Percentiles rank a stretch among this genome's conserved stretches.
Conservation (phyloP, 2,329 filamentous ascomycete species). For the Clonostachys solani region DNA sequence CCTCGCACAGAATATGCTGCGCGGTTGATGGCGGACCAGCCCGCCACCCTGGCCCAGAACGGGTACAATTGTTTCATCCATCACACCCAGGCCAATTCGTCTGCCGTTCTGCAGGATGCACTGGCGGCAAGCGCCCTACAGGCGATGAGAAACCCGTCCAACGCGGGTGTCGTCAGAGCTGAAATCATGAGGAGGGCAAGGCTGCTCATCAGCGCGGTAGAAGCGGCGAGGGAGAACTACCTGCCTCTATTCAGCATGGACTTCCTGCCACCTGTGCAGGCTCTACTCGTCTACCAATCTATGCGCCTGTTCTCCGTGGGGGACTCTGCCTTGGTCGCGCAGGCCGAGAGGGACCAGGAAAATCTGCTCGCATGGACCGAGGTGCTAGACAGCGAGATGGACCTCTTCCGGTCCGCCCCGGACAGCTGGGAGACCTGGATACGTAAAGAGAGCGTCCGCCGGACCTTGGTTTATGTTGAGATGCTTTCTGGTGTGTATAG, state of each 20-base stretch:
- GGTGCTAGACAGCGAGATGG: not conserved
- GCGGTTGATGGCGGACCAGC: not conserved
- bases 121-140: constrained; percentile 1
- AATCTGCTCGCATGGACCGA: not conserved
- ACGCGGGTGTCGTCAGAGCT: not conserved
- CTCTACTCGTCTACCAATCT: constrained; percentile 6
- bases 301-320: constrained; percentile 5
- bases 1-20: not conserved
- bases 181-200: not conserved
- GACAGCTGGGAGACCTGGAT: constrained; percentile 3
- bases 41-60: not conserved
- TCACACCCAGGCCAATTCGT: not conserved
- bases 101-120: not conserved
- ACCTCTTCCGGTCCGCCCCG: too few species aligned
- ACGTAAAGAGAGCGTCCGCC: constrained; percentile 4
- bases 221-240: not conserved
- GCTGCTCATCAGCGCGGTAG: not conserved
- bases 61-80: not conserved
- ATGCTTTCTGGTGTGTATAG: not conserved
- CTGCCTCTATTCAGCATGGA: not conserved
- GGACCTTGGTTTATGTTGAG: constrained; percentile 3
- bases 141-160: not conserved
- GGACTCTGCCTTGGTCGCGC: constrained; percentile 11
- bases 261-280: constrained; percentile 5
- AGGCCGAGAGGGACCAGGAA: not conserved